A percentile compares a stretch with the other conserved stretches of the same genome.
Evolutionary conservation across 2,329 filamentous ascomycete species (phyloP).

Genomic region (Colletotrichum plurivorum): DNA sequence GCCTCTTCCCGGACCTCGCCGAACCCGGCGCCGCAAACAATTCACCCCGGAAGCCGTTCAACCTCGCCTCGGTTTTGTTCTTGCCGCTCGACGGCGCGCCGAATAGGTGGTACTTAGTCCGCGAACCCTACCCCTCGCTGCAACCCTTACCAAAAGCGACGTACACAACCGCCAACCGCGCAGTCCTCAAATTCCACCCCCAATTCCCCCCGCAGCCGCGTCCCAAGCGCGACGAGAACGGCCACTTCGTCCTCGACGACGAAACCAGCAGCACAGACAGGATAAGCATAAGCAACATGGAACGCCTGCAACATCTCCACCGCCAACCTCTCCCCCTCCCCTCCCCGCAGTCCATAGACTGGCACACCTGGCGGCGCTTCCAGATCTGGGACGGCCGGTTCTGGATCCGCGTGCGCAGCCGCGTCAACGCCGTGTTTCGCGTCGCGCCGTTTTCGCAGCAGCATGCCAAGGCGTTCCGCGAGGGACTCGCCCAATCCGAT

Average conservation of each 20-base stretch:
- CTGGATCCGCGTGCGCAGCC: slow-evolving; percentile 67
- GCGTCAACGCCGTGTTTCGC: slow-evolving; percentile 57
- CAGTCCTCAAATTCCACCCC: not conserved
- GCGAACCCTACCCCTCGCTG: slow-evolving; percentile 60
- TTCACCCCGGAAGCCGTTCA: slow-evolving; percentile 56
- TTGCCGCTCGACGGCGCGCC: slow-evolving; percentile 51
- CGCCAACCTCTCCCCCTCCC: slow-evolving; percentile 4
- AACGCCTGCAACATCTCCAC: slow-evolving; percentile 18
- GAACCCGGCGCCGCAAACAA: not conserved
- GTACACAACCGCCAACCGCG: not conserved
- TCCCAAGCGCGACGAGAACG: not conserved
- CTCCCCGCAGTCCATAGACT: slow-evolving; percentile 39
- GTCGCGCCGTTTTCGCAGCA: slow-evolving; percentile 62
- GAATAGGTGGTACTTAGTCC: slow-evolving; percentile 61
- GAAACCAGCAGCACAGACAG: not conserved
- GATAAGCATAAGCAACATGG: not conserved
- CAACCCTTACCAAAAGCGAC: slow-evolving; percentile 48
- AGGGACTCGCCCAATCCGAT: slow-evolving; percentile 51
- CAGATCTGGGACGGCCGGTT: slow-evolving; percentile 72
- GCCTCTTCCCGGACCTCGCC: slow-evolving; percentile 63
- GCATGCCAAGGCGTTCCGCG: slow-evolving; percentile 64
- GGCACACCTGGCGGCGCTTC: slow-evolving; percentile 51
- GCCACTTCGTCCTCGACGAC: not conserved
- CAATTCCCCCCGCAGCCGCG: slow-evolving; percentile 17
- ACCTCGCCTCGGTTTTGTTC: slow-evolving; percentile 56